A percentile compares a stretch with the other conserved stretches of the same genome.
Evolutionary conservation across 805 yeast genomes (phyloP).

Genomic region (Barnettozyma populi): DNA sequence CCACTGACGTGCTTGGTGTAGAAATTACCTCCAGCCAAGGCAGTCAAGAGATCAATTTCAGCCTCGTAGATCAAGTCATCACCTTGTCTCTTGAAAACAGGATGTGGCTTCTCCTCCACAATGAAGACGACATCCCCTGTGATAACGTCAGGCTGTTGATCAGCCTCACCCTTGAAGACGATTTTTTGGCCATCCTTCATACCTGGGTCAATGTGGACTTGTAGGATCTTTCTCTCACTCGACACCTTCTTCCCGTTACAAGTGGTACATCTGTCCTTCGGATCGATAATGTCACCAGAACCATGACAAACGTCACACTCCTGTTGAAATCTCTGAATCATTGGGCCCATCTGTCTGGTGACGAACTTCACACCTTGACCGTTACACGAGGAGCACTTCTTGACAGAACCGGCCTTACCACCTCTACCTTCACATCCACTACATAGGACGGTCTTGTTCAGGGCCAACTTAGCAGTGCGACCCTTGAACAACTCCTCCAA

Average conservation of each 20-base stretch:
- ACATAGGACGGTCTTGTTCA: slow-evolving; percentile 89
- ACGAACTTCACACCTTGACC: slow-evolving; percentile 91
- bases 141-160: slow-evolving; percentile 88
- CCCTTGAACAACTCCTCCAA: slow-evolving; percentile 94
- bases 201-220: slow-evolving; percentile 95
- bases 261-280: slow-evolving; percentile 79
- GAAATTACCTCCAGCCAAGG: slow-evolving; percentile 93
- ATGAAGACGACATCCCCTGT: slow-evolving; percentile 97
- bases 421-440: slow-evolving; percentile 89
- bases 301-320: slow-evolving; percentile 91
- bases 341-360: slow-evolving; percentile 98
- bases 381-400: slow-evolving; percentile 79
- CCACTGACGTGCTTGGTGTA: slow-evolving; percentile 87
- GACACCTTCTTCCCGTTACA: slow-evolving; percentile 88
- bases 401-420: slow-evolving; percentile 88
- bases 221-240: slow-evolving; percentile 85
- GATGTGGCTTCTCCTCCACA: slow-evolving; percentile 86
- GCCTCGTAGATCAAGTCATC: slow-evolving; percentile 82
- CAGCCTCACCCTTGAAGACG: slow-evolving; percentile 93
- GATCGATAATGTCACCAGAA: slow-evolving; percentile 80
- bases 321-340: slow-evolving; percentile 96
- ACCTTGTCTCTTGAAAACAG: slow-evolving; percentile 77
- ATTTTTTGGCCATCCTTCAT: slow-evolving; percentile 92
- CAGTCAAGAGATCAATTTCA: slow-evolving; percentile 87
- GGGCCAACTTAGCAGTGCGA: slow-evolving; percentile 86